phyloP scores from a whole-genome alignment of 257 asterid species.

The Gardenia jasminoides region DNA sequence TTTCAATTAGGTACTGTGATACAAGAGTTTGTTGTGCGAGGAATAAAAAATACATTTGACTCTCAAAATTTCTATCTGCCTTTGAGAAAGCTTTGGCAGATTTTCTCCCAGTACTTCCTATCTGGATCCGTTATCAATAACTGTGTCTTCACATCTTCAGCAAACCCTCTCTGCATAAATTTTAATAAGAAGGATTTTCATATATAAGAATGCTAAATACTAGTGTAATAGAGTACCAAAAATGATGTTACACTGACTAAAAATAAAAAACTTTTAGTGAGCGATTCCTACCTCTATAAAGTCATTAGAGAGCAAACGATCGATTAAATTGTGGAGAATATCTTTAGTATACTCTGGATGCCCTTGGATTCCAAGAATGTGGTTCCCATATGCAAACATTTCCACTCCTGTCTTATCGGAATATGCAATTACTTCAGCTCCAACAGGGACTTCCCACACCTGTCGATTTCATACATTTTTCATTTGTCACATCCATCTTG shows the following conservation, averaged over 20 bases:
- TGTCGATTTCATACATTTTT: conserved; percentile 8
- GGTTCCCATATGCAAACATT: conserved; percentile 54
- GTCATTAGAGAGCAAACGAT: conserved; percentile 46
- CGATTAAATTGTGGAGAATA: conserved; percentile 54
- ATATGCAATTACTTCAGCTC: conserved; percentile 55
- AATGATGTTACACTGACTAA: background rate
- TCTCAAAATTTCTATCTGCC: conserved; percentile 8
- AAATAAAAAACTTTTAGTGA: background rate
- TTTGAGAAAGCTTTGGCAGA: conserved; percentile 62
- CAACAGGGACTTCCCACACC: conserved; percentile 77
- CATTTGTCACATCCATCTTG: background rate
- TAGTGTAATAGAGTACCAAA: too few species aligned
- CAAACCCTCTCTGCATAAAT: conserved; percentile 38
- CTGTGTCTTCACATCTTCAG: conserved; percentile 48
- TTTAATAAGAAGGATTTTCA: background rate
- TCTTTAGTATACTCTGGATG: conserved; percentile 83
- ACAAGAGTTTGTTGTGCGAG: background rate
- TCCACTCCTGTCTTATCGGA: conserved; percentile 73
- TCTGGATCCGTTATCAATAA: conserved; percentile 47
- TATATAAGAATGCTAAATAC: background rate
- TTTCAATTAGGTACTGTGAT: background rate
- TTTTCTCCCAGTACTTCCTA: conserved; percentile 49
- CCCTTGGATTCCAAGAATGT: conserved; percentile 67
- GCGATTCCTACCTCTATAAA: conserved; percentile 42
- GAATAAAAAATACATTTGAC: background rate